Evolutionary conservation across 768 basidiomycete species (phyloP).

Genomic region (Rhizopogon roseolus): DNA sequence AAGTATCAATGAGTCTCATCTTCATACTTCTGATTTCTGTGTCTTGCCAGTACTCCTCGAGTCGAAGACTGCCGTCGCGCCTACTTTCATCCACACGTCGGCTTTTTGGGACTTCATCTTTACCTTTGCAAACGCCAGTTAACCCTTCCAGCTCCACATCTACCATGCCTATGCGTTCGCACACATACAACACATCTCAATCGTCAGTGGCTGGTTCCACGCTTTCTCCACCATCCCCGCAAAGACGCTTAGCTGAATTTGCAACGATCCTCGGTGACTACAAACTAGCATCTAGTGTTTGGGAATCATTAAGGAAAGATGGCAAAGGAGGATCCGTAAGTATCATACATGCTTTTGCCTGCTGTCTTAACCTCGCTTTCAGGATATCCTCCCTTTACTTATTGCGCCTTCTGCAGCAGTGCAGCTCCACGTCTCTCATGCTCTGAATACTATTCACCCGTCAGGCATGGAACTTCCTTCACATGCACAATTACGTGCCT

Average conservation of each 20-base stretch:
- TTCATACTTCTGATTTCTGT: neutral
- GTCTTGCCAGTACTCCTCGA: slow-evolving; percentile 57
- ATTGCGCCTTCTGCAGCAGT: slow-evolving; percentile 62
- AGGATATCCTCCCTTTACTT: slow-evolving; percentile 83
- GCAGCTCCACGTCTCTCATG: slow-evolving; percentile 55
- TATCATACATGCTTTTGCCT: slow-evolving; percentile 5
- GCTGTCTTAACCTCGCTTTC: neutral
- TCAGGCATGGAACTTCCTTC: slow-evolving; percentile 47
- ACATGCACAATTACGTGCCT: slow-evolving; percentile 61
- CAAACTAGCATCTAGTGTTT: slow-evolving; percentile 75
- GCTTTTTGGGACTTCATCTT: slow-evolving; percentile 64
- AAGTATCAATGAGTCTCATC: slow-evolving; percentile 10
- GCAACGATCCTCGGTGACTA: slow-evolving; percentile 89
- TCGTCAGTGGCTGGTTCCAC: slow-evolving; percentile 14
- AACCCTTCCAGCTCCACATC: slow-evolving; percentile 35
- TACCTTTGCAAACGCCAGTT: slow-evolving; percentile 40
- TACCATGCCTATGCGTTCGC: slow-evolving; percentile 30
- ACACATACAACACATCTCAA: slow-evolving; percentile 34
- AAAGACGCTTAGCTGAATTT: slow-evolving; percentile 92
- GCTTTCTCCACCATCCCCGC: slow-evolving; percentile 52
- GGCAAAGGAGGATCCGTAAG: slow-evolving; percentile 82
- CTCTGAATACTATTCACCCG: slow-evolving; percentile 46
- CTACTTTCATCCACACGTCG: slow-evolving; percentile 85
- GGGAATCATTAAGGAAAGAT: slow-evolving; percentile 87
- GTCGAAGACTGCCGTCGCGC: slow-evolving; percentile 74